These are phyloP conservation scores for Asterionellopsis glacialis DNA, from an alignment of 108 stramenopile genomes.

Conservation along the genomic window DNA sequence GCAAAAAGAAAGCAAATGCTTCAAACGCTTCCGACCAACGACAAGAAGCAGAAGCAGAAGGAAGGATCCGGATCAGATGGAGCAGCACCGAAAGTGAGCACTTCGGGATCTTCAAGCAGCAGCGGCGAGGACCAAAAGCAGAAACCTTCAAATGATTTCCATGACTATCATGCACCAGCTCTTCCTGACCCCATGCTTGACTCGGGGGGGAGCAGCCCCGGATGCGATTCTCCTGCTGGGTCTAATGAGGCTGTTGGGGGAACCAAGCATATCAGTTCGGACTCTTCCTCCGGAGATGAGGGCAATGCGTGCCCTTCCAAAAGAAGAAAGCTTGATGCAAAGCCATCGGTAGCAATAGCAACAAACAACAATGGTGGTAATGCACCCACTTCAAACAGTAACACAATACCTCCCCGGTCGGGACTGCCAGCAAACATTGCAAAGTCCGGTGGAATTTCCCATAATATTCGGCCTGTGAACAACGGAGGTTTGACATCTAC, in stretches of 20 bases:
- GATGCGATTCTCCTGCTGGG: slow-evolving; percentile 44
- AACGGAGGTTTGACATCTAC: neutral
- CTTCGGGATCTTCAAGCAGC: slow-evolving; percentile 38
- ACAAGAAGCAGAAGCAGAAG: slow-evolving; percentile 12
- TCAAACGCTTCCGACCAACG: too few relatives aligned
- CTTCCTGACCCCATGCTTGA: slow-evolving; percentile 65
- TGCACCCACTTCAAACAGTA: too few relatives aligned
- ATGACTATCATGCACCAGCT: slow-evolving; percentile 74
- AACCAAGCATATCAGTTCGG: slow-evolving; percentile 56
- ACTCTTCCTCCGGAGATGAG: slow-evolving; percentile 68
- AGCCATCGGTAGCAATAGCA: slow-evolving; percentile 7
- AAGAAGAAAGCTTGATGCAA: slow-evolving; percentile 23
- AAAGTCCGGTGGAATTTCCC: slow-evolving; percentile 64
- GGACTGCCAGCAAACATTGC: slow-evolving; percentile 66
- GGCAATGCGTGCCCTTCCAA: slow-evolving; percentile 23
- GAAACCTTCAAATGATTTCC: slow-evolving; percentile 46
- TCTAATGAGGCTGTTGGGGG: slow-evolving; percentile 31
- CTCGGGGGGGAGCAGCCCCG: slow-evolving; percentile 35
- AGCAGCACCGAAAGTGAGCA: slow-evolving; percentile 57
- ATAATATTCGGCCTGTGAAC: slow-evolving; percentile 42
- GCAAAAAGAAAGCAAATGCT: slow-evolving; percentile 7
- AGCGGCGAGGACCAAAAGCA: slow-evolving; percentile 22
- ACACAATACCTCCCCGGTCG: neutral
- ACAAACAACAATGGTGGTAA: neutral
- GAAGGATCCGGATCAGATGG: slow-evolving; percentile 8